Conservation (phyloP, 2,329 filamentous ascomycete species). For the Gaeumannomyces sp. region DNA sequence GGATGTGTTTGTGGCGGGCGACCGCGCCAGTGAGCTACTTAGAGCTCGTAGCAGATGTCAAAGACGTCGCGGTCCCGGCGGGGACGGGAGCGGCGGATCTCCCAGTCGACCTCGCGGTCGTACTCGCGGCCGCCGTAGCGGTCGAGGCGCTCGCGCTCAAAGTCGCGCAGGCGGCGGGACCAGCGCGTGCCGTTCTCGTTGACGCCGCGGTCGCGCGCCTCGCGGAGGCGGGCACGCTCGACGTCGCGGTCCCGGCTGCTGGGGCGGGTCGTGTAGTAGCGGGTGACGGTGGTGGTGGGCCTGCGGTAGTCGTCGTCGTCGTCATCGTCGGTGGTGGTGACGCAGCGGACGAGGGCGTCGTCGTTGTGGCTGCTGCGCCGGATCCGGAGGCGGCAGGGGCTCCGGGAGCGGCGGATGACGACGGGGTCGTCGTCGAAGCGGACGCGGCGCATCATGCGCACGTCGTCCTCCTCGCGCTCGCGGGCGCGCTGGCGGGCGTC, state of each 20-base stretch:
- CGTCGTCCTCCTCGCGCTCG: not conserved
- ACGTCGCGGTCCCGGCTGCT: not conserved
- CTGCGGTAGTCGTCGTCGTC: not conserved
- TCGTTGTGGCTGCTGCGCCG: not conserved
- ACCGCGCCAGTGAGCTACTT: too few relatives aligned
- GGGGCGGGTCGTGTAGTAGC: not conserved
- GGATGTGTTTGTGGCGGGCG: too few relatives aligned
- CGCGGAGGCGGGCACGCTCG: not conserved
- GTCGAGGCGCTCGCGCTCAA: not conserved
- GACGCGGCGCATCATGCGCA: not conserved
- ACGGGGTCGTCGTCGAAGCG: too few relatives aligned
- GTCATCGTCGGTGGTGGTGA: not conserved
- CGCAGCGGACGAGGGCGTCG: too few relatives aligned
- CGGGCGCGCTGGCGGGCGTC: not conserved
- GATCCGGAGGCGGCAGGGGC: not conserved
- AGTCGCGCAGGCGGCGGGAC: not conserved
- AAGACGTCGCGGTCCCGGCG: not conserved
- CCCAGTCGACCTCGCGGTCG: not conserved
- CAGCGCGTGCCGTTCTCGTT: not conserved
- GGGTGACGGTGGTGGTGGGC: not conserved
- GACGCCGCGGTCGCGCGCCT: not conserved
- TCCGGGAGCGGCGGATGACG: not conserved
- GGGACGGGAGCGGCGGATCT: not conserved
- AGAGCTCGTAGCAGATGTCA: too few relatives aligned
- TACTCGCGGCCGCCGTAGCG: not conserved